phyloP scores from a whole-genome alignment of 2,329 filamentous ascomycete species.

The Dryadomyces quercus-mongolicae region DNA sequence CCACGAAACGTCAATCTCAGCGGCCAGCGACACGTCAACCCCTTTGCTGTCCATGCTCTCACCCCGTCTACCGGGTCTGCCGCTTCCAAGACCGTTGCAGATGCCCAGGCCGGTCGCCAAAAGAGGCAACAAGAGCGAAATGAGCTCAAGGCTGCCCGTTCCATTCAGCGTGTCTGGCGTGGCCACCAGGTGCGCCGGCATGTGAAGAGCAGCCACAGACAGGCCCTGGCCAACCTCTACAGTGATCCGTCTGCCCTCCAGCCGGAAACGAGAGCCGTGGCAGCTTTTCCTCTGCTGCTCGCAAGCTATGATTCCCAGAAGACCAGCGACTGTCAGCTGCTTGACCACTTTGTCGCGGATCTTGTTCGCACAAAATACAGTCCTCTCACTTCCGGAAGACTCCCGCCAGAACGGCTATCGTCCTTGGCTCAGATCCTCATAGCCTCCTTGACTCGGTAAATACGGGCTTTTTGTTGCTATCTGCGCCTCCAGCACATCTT shows the following conservation, averaged over 20 bases:
- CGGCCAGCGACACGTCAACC: slow-evolving; percentile 62
- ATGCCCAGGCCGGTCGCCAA: slow-evolving; percentile 76
- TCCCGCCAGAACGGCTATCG: slow-evolving; percentile 19
- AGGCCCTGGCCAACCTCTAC: slow-evolving; percentile 51
- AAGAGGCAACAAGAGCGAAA: slow-evolving; percentile 72
- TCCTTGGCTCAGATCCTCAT: slow-evolving; percentile 26
- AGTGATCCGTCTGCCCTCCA: slow-evolving; percentile 18
- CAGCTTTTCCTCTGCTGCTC: slow-evolving; percentile 35
- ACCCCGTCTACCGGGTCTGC: slow-evolving; percentile 44
- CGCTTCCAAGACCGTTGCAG: slow-evolving; percentile 65
- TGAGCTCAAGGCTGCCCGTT: slow-evolving; percentile 58
- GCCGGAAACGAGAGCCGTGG: slow-evolving; percentile 22
- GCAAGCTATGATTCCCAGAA: slow-evolving; percentile 33
- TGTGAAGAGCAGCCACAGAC: slow-evolving; percentile 45
- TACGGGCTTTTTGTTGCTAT: neutral
- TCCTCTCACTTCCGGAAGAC: slow-evolving; percentile 20
- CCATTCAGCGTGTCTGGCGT: slow-evolving; percentile 73
- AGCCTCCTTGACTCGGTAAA: slow-evolving; percentile 20
- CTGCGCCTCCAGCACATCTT: neutral
- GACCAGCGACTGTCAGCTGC: slow-evolving; percentile 34
- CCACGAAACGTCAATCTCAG: slow-evolving; percentile 90
- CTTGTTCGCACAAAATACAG: slow-evolving; percentile 23
- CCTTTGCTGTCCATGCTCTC: slow-evolving; percentile 57
- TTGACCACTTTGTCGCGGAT: slow-evolving; percentile 33
- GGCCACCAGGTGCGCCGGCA: slow-evolving; percentile 53